Evolutionary conservation across 1,139 yeast species (phyloP), one percentile per base, ranked within the genome.

Genomic region (Blastobotrys niveus): DNA sequence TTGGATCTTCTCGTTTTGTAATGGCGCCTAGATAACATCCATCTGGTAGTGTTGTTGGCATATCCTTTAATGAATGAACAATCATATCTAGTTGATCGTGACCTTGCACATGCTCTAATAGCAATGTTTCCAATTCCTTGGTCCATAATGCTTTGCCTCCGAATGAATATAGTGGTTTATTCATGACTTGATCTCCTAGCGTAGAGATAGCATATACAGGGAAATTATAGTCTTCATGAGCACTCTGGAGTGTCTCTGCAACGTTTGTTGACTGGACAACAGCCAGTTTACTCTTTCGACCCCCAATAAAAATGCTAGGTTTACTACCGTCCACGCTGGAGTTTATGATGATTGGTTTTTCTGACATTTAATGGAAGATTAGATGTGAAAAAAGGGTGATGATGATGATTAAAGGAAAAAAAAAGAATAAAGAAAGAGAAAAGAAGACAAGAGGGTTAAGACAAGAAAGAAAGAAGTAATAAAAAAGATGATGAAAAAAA

Each of bases 61-160:
- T 82, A 64, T 91, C 97, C 64, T 91, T 91, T 54, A 91, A 72
- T 2, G 95, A 85, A 64, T 91, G 98, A 34, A 91, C 97, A 59
- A 91, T 83, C 65, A 91, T 69, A 63, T 91, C 97, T 44, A 91
- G 72, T 61, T 79, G 70, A 45, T 86, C 85, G 41, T 49, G 57
- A 29, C 62, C 63, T n/a, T 79, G 87, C 34, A 80, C 69, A 42
- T 75, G 68, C 51, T 75, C 76, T 53, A 84, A 71, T 45, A 91
- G 69, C 45, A 88, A 68, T 26, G 80, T 82, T 65, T 91, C 98
- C 50, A 91, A 72, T 64, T 91, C 98, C 60, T 87, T 85, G 9
- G 98, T 91, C 98, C 98, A 91, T 35, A 91, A 67, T 0, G 96
- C 80, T 63, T 91, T 91, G 22, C 98, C 98, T 31, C 96, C 97